phyloP scores from a whole-genome alignment of 148 eudicot species.

The Rhododendron griersonianum region DNA sequence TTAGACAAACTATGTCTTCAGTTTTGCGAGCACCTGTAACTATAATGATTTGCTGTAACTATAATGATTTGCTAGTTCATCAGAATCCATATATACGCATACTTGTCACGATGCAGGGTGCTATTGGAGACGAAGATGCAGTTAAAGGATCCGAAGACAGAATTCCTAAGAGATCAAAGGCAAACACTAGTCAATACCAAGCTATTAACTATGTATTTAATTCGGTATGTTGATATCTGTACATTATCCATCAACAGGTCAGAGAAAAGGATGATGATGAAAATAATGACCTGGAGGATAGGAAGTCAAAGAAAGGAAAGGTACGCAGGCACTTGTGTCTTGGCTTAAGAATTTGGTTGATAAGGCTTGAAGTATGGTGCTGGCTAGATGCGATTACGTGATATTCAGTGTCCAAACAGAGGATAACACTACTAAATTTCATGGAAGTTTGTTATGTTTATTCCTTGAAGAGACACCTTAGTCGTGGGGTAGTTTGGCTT shows the following conservation, averaged over 20 bases:
- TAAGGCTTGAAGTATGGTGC: neutral
- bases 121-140: slow-evolving; percentile 4
- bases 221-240: too few relatives aligned
- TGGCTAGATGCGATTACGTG: neutral
- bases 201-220: neutral
- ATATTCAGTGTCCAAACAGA: neutral
- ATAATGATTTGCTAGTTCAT: neutral
- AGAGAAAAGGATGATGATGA: slow-evolving; percentile 24
- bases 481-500: slow-evolving; percentile 1
- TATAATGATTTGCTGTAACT: neutral
- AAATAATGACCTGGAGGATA: slow-evolving; percentile 22
- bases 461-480: neutral
- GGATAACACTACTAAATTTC: neutral
- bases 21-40: neutral
- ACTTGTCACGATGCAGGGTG: neutral
- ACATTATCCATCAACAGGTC: slow-evolving; percentile 14
- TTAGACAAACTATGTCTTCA: neutral
- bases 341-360: neutral
- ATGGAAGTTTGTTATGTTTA: neutral
- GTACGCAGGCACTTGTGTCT: slow-evolving; percentile 23
- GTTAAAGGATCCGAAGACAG: slow-evolving; percentile 4
- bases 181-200: slow-evolving; percentile 17
- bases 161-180: slow-evolving; percentile 1
- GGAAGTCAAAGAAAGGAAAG: slow-evolving; percentile 36
- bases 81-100: neutral